These are phyloP conservation scores for Euryodendron excelsum DNA, from an alignment of 148 eudicot genomes.

Conservation along the genomic window DNA sequence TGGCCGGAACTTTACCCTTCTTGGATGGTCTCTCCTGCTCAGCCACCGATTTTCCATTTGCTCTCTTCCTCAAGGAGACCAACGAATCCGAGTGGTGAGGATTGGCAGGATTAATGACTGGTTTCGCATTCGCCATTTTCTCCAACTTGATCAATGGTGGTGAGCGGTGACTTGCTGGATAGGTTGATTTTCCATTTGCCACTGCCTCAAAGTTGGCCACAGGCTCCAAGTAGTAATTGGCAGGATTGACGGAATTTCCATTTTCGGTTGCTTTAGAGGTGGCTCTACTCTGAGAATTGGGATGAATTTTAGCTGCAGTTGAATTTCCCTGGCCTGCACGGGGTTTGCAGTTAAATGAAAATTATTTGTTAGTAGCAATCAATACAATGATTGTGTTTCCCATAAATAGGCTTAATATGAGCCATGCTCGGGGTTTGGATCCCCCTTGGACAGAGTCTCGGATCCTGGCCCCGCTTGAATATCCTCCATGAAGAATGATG, in stretches of 20 bases:
- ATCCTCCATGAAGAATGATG: too few species aligned
- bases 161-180: not conserved
- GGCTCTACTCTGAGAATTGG: not conserved
- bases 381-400: too few species aligned
- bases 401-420: too few species aligned
- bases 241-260: not conserved
- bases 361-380: not conserved
- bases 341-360: not conserved
- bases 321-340: not conserved
- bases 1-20: not conserved
- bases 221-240: too few species aligned
- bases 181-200: too few species aligned
- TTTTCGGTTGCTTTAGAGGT: not conserved
- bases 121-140: not conserved
- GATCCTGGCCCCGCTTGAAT: too few species aligned
- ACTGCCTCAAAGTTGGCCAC: too few species aligned
- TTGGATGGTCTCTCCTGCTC: not conserved
- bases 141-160: not conserved
- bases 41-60: not conserved
- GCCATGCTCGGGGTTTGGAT: too few species aligned
- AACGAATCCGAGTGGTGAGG: not conserved
- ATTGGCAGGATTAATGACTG: not conserved
- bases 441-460: too few species aligned
- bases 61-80: not conserved
- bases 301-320: not conserved